Evolutionary conservation across 2,329 filamentous ascomycete species (phyloP), one percentile per base, ranked within the genome.

Genomic region (Pestalotiopsis sp.): DNA sequence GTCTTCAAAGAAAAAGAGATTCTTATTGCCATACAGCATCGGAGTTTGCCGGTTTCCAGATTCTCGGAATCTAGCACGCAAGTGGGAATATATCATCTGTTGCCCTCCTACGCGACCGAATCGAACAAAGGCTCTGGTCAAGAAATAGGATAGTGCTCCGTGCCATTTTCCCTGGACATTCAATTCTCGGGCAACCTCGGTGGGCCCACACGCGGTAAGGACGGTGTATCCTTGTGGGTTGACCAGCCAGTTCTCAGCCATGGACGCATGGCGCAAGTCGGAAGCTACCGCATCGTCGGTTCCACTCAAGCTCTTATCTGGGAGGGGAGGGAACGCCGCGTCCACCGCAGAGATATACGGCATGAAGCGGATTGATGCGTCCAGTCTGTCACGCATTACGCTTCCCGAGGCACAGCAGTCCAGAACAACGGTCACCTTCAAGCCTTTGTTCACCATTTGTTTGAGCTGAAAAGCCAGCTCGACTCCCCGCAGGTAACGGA

Each of bases 191-290:
- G 63, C 63, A 5, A 17, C 12, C 41, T 65, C 63, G 5, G 25
- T 27, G 14, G 63, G 63, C 20, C 63, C 63, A 23, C 63, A 65
- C 27, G 63, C 63, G 6, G 63, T 56, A n/a, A 65, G 63, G 27
- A 65, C 36, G 41, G n/a, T 56, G 39, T 65, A 65, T 6, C 63
- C 63, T n/a, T 65, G 39, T n/a, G 63, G 63, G 45, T 65, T 31
- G 7, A 56, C 63, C 12, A 65, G 39, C 63, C 63, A 65, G n/a
- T 65, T 65, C 5, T 23, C 39, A 25, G n/a, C 39, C 63, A 65
- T 49, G 7, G 63, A 65, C 17, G 2, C n/a, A 31, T 11, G 13
- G 17, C 63, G 20, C 39, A 20, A 56, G 17, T 11, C 11, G 11
- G 52, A 23, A 13, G 12, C 13, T 49, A 38, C 59, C n/a, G 27